phyloP scores from a whole-genome alignment of 139 green algal genomes.

The Coccomyxa sp. region DNA sequence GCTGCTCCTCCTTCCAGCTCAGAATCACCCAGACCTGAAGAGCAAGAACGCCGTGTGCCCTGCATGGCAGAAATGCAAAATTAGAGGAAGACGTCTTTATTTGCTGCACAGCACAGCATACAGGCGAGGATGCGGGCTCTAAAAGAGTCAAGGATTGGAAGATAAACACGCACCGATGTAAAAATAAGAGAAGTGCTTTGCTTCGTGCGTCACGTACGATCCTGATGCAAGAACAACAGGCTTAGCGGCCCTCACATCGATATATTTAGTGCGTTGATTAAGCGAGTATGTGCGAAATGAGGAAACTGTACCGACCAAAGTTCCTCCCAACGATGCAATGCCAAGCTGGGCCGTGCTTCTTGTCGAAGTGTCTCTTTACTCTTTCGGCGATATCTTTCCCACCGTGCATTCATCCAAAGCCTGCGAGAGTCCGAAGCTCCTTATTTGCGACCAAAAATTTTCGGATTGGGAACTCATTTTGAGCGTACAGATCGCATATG shows the following conservation, averaged over 20 bases:
- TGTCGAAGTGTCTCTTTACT: constrained; percentile 99
- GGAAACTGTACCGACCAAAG: constrained; percentile 64
- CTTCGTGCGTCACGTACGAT: constrained; percentile 97
- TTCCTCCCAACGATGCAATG: constrained; percentile 98
- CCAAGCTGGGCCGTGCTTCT: constrained; percentile 96
- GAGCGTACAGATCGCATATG: neutral
- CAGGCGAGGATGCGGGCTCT: neutral
- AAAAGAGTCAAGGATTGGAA: too few species aligned
- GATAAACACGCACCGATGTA: constrained; percentile 61
- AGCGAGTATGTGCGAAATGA: too few species aligned
- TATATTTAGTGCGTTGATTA: too few species aligned
- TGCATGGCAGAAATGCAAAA: constrained; percentile 8
- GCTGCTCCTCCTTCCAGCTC: too few species aligned
- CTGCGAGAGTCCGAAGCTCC: constrained; percentile 32
- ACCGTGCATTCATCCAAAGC: constrained; percentile 96
- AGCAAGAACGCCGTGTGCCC: constrained; percentile 83
- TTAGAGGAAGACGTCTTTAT: neutral
- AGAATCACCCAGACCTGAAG: constrained; percentile 90
- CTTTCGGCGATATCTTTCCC: constrained; percentile 97
- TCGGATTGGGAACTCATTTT: neutral
- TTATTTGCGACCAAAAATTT: neutral
- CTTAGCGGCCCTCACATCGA: neutral
- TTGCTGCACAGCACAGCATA: neutral
- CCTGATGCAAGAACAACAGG: constrained; percentile 38
- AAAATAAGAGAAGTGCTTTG: constrained; percentile 99